These are phyloP conservation scores for Fusarium irregulare DNA, from an alignment of 2,329 filamentous ascomycete species.

Conservation along the genomic window DNA sequence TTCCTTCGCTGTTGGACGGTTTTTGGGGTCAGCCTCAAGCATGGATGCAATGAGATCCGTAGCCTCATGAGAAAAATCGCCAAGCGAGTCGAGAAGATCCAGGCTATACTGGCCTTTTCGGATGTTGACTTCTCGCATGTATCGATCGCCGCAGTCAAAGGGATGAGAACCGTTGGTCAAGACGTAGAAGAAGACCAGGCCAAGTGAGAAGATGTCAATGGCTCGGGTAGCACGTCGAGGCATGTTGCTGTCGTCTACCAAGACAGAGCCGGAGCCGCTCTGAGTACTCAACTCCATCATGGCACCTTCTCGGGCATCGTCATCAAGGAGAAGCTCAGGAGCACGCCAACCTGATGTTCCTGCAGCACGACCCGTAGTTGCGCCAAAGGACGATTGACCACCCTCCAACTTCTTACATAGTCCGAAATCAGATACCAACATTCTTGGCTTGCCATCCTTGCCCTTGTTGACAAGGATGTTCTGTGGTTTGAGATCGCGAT, in stretches of 20 bases:
- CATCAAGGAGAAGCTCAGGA: slow-evolving; percentile 88
- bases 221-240: slow-evolving; percentile 88
- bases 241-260: slow-evolving; percentile 67
- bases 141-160: slow-evolving; percentile 92
- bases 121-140: slow-evolving; percentile 97
- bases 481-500: slow-evolving; percentile 96
- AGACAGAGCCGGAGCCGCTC: slow-evolving; percentile 70
- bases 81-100: slow-evolving; percentile 76
- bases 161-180: slow-evolving; percentile 91
- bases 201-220: slow-evolving; percentile 97
- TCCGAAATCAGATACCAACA: slow-evolving; percentile 97
- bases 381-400: slow-evolving; percentile 92
- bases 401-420: slow-evolving; percentile 97
- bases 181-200: slow-evolving; percentile 99
- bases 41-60: slow-evolving; percentile 88
- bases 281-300: slow-evolving; percentile 66
- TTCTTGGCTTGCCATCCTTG: slow-evolving; percentile 76
- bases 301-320: slow-evolving; percentile 68
- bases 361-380: slow-evolving; percentile 91
- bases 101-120: slow-evolving; percentile 87
- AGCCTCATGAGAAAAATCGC: slow-evolving; percentile 87
- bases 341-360: slow-evolving; percentile 97
- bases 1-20: slow-evolving; percentile 76
- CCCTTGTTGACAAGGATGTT: slow-evolving; percentile 90
- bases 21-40: slow-evolving; percentile 67